A percentile compares a stretch with the other conserved stretches of the same genome.
phyloP scores from a whole-genome alignment of 805 yeast genomes.

The Saturnispora gosingensis region DNA sequence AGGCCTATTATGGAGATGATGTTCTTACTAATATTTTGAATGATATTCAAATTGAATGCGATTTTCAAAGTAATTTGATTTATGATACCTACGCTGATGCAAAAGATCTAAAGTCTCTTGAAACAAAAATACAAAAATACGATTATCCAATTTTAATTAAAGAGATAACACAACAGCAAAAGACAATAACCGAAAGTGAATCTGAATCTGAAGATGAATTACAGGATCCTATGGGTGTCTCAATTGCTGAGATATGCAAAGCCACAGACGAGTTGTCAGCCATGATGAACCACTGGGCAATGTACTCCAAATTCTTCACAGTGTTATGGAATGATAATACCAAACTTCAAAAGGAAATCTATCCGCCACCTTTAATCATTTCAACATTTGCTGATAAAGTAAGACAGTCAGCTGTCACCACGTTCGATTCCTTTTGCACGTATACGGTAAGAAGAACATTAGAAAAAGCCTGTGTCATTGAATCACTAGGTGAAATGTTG shows the following conservation, averaged over 20 bases:
- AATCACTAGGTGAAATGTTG: slow-evolving; percentile 58
- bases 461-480: slow-evolving; percentile 72
- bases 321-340: slow-evolving; percentile 47
- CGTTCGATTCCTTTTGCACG: slow-evolving; percentile 53
- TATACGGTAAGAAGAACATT: slow-evolving; percentile 70
- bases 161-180: slow-evolving; percentile 24
- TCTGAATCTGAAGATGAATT: slow-evolving; percentile 14
- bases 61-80: slow-evolving; percentile 84
- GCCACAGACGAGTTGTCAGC: slow-evolving; percentile 61
- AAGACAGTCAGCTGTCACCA: slow-evolving; percentile 41
- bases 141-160: slow-evolving; percentile 38
- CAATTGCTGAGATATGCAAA: slow-evolving; percentile 60
- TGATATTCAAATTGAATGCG: slow-evolving; percentile 78
- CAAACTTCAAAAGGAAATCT: slow-evolving; percentile 18
- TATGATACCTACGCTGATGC: slow-evolving; percentile 79
- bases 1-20: slow-evolving; percentile 56
- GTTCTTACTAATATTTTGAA: slow-evolving; percentile 61
- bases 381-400: slow-evolving; percentile 52
- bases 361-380: slow-evolving; percentile 44
- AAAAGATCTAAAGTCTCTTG: slow-evolving; percentile 45
- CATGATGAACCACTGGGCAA: slow-evolving; percentile 78
- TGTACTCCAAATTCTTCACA: slow-evolving; percentile 65
- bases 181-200: slow-evolving; percentile 19
- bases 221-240: slow-evolving; percentile 23
- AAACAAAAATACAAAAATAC: slow-evolving; percentile 49